A percentile compares a stretch with the other conserved stretches of the same genome.
Conservation (phyloP, 2,329 filamentous ascomycete species). For the Cladophialophora carrionii region DNA sequence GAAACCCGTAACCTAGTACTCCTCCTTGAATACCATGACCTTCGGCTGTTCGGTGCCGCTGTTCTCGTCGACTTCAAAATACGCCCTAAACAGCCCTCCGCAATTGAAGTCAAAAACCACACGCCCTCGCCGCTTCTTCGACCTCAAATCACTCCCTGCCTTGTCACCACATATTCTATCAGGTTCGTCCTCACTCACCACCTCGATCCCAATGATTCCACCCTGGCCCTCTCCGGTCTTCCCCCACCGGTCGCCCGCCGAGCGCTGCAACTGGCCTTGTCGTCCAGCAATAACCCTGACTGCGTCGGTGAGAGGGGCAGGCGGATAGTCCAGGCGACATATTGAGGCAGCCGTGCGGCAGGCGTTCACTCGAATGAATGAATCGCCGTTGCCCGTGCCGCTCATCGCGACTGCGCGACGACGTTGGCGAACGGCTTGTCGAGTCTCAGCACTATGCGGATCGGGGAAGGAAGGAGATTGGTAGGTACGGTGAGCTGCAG, state of each 20-base stretch:
- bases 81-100: slow-evolving; percentile 84
- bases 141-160: background rate
- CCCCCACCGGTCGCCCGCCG: slow-evolving; percentile 73
- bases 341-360: slow-evolving; percentile 73
- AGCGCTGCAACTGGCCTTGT: slow-evolving; percentile 72
- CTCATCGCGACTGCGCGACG: slow-evolving; percentile 54
- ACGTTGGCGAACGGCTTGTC: slow-evolving; percentile 11
- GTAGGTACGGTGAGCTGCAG: background rate
- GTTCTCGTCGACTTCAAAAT: slow-evolving; percentile 53
- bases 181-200: slow-evolving; percentile 42
- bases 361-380: slow-evolving; percentile 74
- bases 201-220: slow-evolving; percentile 74
- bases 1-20: slow-evolving; percentile 39
- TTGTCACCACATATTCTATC: background rate
- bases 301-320: slow-evolving; percentile 59
- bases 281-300: slow-evolving; percentile 69
- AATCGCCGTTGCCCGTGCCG: slow-evolving; percentile 86
- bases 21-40: slow-evolving; percentile 51
- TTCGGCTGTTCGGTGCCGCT: slow-evolving; percentile 43
- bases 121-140: slow-evolving; percentile 45
- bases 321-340: slow-evolving; percentile 61
- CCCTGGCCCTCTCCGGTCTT: slow-evolving; percentile 78
- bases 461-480: slow-evolving; percentile 1
- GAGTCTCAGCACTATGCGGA: background rate
- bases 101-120: slow-evolving; percentile 82